These are phyloP conservation scores for Russula brevipes DNA, from an alignment of 768 basidiomycete genomes.

Conservation along the genomic window DNA sequence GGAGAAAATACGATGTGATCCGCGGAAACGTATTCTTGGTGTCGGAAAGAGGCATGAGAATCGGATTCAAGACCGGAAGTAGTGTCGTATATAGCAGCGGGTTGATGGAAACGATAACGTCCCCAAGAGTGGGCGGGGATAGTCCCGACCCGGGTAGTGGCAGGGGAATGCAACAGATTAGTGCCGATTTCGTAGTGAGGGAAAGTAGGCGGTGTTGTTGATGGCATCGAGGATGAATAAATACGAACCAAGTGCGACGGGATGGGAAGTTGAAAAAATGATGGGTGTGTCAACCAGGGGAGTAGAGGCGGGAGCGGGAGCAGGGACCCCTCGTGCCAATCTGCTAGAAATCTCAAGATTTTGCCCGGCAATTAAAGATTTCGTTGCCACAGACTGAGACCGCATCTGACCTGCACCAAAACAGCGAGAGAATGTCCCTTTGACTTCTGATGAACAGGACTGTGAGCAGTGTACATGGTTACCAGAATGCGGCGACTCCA, in stretches of 20 bases:
- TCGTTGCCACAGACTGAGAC: neutral
- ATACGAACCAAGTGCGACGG: neutral
- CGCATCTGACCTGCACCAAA: neutral
- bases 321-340: neutral
- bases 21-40: neutral
- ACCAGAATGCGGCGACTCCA: too few relatives aligned
- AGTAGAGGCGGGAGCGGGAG: neutral
- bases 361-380: neutral
- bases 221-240: conserved; percentile 15
- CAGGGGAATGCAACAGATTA: neutral
- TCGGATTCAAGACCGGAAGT: neutral
- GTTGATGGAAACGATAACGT: conserved; percentile 14
- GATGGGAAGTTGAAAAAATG: neutral
- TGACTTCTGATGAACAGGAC: too few relatives aligned
- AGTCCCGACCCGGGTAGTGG: neutral
- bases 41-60: neutral
- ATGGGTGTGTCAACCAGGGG: conserved; percentile 7
- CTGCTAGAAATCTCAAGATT: neutral
- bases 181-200: conserved; percentile 1
- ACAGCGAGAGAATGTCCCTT: neutral
- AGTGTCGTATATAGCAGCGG: conserved; percentile 16
- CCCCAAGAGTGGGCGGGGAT: conserved; percentile 1
- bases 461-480: too few relatives aligned
- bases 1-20: conserved; percentile 1
- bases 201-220: conserved; percentile 14